Evolutionary conservation across 2,329 filamentous ascomycete species (phyloP).

Genomic region (Calonectria henricotiae): DNA sequence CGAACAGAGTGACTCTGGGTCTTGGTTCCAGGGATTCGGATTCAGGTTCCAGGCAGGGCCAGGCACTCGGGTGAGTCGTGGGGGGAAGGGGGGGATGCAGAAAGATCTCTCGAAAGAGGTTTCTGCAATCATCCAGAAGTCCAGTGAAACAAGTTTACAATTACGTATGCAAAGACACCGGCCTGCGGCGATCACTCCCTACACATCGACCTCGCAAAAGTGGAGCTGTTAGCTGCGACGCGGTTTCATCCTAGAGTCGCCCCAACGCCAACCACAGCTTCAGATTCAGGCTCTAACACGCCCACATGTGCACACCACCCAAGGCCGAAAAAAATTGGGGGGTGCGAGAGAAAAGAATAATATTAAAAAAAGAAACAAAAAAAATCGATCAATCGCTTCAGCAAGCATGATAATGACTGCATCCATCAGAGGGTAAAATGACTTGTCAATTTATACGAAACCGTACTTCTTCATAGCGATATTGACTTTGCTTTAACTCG

Average conservation of each 20-base stretch:
- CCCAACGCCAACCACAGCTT: constrained; percentile 29
- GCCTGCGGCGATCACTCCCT: constrained; percentile 25
- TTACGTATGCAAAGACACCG: constrained; percentile 30
- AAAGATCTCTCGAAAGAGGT: constrained; percentile 10
- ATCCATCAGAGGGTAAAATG: neutral
- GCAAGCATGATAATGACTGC: neutral
- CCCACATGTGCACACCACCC: constrained; percentile 11
- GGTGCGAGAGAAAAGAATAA: no score
- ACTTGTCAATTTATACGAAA: constrained; percentile 7
- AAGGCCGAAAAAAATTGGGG: neutral
- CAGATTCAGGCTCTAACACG: constrained; percentile 13
- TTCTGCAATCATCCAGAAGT: constrained; percentile 12
- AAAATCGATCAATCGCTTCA: neutral
- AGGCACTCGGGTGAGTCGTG: neutral
- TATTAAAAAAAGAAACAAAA: neutral
- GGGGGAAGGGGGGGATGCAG: neutral
- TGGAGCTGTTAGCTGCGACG: constrained; percentile 38
- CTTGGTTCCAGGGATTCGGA: constrained; percentile 8
- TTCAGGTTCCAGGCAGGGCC: neutral
- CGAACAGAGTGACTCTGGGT: constrained; percentile 18
- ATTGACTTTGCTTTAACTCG: constrained; percentile 22
- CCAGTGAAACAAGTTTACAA: constrained; percentile 30
- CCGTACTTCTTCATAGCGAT: constrained; percentile 1
- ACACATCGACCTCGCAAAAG: constrained; percentile 34
- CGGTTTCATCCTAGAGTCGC: constrained; percentile 36